Conservation (phyloP, 805 yeast genomes). For the Blastobotrys americana region DNA sequence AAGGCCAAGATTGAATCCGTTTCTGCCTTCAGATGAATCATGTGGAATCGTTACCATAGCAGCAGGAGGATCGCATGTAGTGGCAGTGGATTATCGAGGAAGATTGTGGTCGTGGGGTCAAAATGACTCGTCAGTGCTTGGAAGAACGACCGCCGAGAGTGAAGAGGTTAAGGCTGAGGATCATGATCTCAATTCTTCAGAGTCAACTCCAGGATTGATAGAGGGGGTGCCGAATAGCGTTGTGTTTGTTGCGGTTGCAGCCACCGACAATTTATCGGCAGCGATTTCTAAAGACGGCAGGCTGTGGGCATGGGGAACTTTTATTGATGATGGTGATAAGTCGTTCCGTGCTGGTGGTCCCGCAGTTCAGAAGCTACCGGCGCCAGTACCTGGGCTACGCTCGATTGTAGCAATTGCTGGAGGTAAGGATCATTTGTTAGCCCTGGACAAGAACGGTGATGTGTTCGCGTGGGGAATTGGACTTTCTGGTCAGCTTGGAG, state of each 20-base stretch:
- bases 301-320: slow-evolving; percentile 97
- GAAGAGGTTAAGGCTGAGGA: slow-evolving; percentile 59
- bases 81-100: slow-evolving; percentile 72
- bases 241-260: slow-evolving; percentile 72
- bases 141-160: slow-evolving; percentile 63
- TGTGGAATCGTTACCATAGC: slow-evolving; percentile 82
- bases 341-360: slow-evolving; percentile 63
- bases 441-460: slow-evolving; percentile 73
- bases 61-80: slow-evolving; percentile 92
- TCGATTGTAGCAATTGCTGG: slow-evolving; percentile 77
- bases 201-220: slow-evolving; percentile 81
- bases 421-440: slow-evolving; percentile 89
- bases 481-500: slow-evolving; percentile 85
- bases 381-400: slow-evolving; percentile 50
- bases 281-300: slow-evolving; percentile 74
- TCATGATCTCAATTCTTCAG: slow-evolving; percentile 81
- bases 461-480: slow-evolving; percentile 98
- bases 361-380: slow-evolving; percentile 60
- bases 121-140: slow-evolving; percentile 86
- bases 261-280: slow-evolving; percentile 87
- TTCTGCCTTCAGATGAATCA: slow-evolving; percentile 50
- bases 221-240: slow-evolving; percentile 49
- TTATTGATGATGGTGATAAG: slow-evolving; percentile 74
- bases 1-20: slow-evolving; percentile 88
- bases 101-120: slow-evolving; percentile 98